Conservation (phyloP, 768 basidiomycete genomes). For the Pholiota conissans region DNA sequence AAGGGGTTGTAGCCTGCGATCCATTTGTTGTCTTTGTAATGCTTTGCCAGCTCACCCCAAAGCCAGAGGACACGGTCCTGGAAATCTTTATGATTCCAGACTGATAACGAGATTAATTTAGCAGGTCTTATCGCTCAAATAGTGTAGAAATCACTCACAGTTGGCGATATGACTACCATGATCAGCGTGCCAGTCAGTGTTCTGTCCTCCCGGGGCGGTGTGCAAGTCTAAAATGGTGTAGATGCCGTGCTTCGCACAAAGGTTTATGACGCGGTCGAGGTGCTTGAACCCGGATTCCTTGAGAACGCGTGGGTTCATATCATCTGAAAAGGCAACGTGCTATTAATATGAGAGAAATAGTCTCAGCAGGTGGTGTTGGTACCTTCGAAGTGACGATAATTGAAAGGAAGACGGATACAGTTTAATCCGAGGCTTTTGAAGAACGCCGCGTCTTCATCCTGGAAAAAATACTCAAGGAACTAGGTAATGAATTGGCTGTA, state of each 20-base stretch:
- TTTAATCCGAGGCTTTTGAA: slow-evolving; percentile 81
- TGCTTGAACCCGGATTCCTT: slow-evolving; percentile 77
- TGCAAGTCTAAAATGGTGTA: slow-evolving; percentile 85
- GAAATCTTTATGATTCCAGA: slow-evolving; percentile 86
- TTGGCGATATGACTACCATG: slow-evolving; percentile 67
- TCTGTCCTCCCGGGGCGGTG: slow-evolving; percentile 73
- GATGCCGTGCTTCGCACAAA: slow-evolving; percentile 75
- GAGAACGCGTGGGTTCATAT: slow-evolving; percentile 77
- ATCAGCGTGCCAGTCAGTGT: slow-evolving; percentile 81
- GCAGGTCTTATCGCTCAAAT: neutral
- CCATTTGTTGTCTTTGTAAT: slow-evolving; percentile 79
- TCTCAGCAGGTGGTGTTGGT: neutral
- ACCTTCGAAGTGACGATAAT: slow-evolving; percentile 75
- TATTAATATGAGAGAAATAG: neutral
- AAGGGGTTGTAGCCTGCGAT: slow-evolving; percentile 86
- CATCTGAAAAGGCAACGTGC: slow-evolving; percentile 37
- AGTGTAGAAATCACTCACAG: slow-evolving; percentile 31
- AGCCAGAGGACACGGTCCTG: slow-evolving; percentile 78
- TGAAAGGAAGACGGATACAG: slow-evolving; percentile 75
- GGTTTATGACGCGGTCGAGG: slow-evolving; percentile 76
- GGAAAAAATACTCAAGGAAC: slow-evolving; percentile 87
- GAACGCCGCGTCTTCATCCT: slow-evolving; percentile 71
- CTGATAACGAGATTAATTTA: slow-evolving; percentile 23
- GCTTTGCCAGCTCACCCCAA: slow-evolving; percentile 73
- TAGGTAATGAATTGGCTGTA: slow-evolving; percentile 26